These are phyloP conservation scores for Santalum album DNA, from an alignment of 164 flowering plant genomes.

Conservation along the genomic window DNA sequence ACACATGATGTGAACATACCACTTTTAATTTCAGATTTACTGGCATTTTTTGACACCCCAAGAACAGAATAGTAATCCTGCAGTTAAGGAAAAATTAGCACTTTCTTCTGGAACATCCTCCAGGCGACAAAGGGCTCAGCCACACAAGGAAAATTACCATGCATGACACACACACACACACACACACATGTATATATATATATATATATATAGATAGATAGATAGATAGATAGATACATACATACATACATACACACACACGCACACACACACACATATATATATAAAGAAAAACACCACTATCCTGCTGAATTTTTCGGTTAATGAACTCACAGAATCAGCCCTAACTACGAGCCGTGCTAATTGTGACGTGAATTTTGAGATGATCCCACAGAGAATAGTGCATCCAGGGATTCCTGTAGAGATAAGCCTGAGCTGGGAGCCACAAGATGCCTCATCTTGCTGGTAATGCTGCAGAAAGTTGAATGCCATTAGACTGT, in stretches of 20 bases:
- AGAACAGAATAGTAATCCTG: conserved; percentile 84
- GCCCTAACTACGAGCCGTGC: conserved; percentile 69
- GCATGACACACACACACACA: no score
- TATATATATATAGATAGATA: no score
- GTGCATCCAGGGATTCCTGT: conserved; percentile 31
- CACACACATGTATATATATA: no score
- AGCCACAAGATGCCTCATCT: conserved; percentile 33
- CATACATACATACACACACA: no score
- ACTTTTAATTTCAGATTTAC: conserved; percentile 88
- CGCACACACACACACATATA: no score
- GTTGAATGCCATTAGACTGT: neutral
- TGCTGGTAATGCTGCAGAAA: conserved; percentile 36
- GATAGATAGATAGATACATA: no score
- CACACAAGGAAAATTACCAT: neutral
- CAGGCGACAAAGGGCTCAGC: neutral
- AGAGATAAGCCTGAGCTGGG: conserved; percentile 44
- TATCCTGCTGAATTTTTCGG: no score
- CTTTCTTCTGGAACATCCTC: neutral
- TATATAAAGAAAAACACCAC: no score
- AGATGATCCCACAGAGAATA: conserved; percentile 27
- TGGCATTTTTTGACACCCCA: conserved; percentile 78
- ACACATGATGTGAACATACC: conserved; percentile 31
- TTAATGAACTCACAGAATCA: conserved; percentile 48
- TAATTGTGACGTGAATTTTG: conserved; percentile 27
- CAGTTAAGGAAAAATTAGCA: conserved; percentile 2